Base-by-base conservation (phyloP, 352 stramenopile species). In the Phytophthora fragariae region DNA sequence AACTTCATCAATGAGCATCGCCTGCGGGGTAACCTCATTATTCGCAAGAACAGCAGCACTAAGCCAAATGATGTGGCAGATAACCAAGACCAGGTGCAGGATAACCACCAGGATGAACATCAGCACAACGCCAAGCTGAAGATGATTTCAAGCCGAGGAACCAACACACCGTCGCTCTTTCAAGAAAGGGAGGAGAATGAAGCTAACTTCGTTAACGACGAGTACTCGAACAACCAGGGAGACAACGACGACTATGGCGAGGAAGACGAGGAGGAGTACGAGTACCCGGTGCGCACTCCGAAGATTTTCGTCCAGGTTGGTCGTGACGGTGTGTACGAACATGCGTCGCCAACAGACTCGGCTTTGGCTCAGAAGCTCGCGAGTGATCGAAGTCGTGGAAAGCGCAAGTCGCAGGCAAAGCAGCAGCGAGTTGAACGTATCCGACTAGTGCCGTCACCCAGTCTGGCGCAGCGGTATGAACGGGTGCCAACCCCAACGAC, bases 1-100 rank as follows among this genome's bases (percentile, higher is more conserved):
- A 94, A 93, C 53, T 93, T 92, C 59, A 91, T 94, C 68, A 92
- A 93, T 46, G 88, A 92, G 46, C 85, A 94, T 57, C 88, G 88
- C 9, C 66, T 94, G 29, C 84, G 88, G 2, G 88, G 88, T 5
- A 92, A 92, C 37, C 74, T 93, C 9, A 67, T 90, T 17, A 85
- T 92, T 58, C 63, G 72, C 14, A 89, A 88, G 53, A 65, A 72
- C 2, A 70, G 35, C 24, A 58, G 68, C 9, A 53, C 47, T 17
- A 72, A 78, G 17, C 54, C 58, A 6, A 69, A 60, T 33, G 56
- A 14, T 10, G 49, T 21, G 17, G 62, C 52, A 31, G 70, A 70
- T 52, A 77, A 73, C 44, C 75, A 83, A 60, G 57, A 73, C 17
- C 62, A 67, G 1, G 29, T 24, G 27, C 63, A 62, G 54, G 59